Evolutionary conservation across 2,329 filamentous ascomycete genomes (phyloP).

Genomic region (Neonectria sp.): DNA sequence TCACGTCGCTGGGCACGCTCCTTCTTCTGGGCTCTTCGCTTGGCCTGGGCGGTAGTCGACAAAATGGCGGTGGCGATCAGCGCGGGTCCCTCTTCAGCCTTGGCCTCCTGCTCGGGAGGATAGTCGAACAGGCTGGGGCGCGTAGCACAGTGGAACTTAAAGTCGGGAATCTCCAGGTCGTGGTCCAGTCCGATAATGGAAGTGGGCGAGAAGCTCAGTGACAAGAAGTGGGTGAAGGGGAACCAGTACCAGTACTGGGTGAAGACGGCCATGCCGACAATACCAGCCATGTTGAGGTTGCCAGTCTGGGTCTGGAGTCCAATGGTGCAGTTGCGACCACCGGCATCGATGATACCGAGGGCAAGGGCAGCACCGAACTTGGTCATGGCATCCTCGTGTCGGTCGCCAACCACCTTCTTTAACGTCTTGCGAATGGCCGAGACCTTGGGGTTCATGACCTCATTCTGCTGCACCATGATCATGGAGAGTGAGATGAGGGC

Average conservation of each 20-base stretch:
- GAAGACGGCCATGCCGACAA: constrained; percentile 98
- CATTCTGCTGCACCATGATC: constrained; percentile 99
- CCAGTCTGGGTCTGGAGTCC: constrained; percentile 97
- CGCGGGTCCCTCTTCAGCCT: constrained; percentile 92
- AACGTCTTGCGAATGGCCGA: constrained; percentile 91
- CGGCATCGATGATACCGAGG: constrained; percentile 96
- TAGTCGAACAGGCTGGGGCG: constrained; percentile 98
- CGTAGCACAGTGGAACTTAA: constrained; percentile 97
- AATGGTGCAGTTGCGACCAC: constrained; percentile 98
- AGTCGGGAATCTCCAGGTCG: constrained; percentile 91
- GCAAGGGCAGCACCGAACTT: constrained; percentile 97
- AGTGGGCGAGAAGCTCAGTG: constrained; percentile 95
- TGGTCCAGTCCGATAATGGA: constrained; percentile 95
- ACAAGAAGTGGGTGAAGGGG: constrained; percentile 97
- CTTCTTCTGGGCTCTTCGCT: constrained; percentile 93
- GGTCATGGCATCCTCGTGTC: constrained; percentile 99
- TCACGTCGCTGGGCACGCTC: constrained; percentile 90
- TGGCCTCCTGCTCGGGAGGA: constrained; percentile 95
- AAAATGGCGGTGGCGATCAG: constrained; percentile 96
- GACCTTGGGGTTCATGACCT: constrained; percentile 98
- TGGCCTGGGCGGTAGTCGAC: constrained; percentile 96
- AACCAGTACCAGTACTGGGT: constrained; percentile 99
- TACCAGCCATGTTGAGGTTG: constrained; percentile 98
- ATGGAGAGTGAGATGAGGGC: constrained; percentile 94
- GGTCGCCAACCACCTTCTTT: constrained; percentile 93